A percentile compares a stretch with the other conserved stretches of the same genome.
Evolutionary conservation across 106 monocot species (phyloP).

Genomic region (Xerophyta viscosa): DNA sequence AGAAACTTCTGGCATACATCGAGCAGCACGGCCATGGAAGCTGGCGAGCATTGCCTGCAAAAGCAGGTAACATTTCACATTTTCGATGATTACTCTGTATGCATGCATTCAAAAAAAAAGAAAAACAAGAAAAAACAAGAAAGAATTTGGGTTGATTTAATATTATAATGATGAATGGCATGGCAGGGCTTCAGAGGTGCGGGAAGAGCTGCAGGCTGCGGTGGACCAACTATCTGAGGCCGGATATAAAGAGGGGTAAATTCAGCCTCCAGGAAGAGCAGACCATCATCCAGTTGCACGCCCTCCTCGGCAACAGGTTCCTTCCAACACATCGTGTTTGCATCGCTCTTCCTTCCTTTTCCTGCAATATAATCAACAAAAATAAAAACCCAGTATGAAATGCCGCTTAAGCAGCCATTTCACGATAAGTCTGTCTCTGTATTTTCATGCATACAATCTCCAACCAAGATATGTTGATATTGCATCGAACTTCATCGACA

Average conservation of each 20-base stretch:
- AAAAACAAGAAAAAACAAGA: too few species aligned
- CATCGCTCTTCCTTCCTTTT: too few species aligned
- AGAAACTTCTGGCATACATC: constrained; percentile 31
- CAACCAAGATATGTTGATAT: too few species aligned
- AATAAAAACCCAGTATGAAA: too few species aligned
- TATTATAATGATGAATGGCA: background rate
- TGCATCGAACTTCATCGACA: too few species aligned
- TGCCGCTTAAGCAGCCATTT: too few species aligned
- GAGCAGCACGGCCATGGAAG: constrained; percentile 41
- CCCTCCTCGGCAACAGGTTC: constrained; percentile 49
- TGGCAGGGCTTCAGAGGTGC: constrained; percentile 30
- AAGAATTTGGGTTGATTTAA: too few species aligned
- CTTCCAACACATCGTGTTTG: too few species aligned
- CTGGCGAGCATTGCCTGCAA: constrained; percentile 36
- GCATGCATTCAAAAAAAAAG: too few species aligned
- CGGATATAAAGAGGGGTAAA: constrained; percentile 47
- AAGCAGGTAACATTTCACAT: constrained; percentile 13
- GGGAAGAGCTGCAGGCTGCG: constrained; percentile 38
- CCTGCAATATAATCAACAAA: too few species aligned
- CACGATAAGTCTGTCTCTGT: too few species aligned
- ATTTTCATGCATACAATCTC: too few species aligned
- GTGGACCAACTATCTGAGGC: constrained; percentile 39
- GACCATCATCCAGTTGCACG: constrained; percentile 50
- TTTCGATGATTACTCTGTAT: background rate
- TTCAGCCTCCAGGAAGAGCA: constrained; percentile 47